Evolutionary conservation across 2,329 filamentous ascomycete species (phyloP).

Genomic region (Penicillium brevicompactum): DNA sequence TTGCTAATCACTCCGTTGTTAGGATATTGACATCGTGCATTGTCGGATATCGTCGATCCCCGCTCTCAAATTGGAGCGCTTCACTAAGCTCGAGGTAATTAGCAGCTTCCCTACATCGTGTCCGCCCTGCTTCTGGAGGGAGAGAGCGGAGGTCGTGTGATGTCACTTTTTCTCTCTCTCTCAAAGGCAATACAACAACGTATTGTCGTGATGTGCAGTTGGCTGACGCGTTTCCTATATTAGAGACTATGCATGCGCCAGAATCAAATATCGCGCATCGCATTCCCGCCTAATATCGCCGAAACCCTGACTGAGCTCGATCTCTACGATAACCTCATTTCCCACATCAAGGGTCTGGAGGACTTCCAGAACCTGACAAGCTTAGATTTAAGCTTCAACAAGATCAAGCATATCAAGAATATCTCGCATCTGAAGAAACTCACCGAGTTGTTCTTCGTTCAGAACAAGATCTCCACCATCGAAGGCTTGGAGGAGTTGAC

Average conservation of each 20-base stretch:
- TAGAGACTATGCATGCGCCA: slow-evolving; percentile 84
- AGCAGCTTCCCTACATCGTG: background rate
- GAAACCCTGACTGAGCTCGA: slow-evolving; percentile 79
- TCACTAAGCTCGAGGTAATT: slow-evolving; percentile 67
- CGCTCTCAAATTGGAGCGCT: slow-evolving; percentile 79
- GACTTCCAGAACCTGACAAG: slow-evolving; percentile 72
- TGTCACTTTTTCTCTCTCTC: background rate
- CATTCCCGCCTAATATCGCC: slow-evolving; percentile 69
- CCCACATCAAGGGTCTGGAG: slow-evolving; percentile 82
- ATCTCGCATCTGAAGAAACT: slow-evolving; percentile 75
- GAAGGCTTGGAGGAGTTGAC: slow-evolving; percentile 77
- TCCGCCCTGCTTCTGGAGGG: background rate
- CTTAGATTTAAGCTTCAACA: slow-evolving; percentile 96
- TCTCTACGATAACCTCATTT: slow-evolving; percentile 93
- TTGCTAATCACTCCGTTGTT: slow-evolving; percentile 16
- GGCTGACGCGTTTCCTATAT: background rate
- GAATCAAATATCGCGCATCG: slow-evolving; percentile 81
- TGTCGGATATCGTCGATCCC: slow-evolving; percentile 78
- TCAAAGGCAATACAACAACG: background rate
- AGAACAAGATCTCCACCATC: slow-evolving; percentile 89
- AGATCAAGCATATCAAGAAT: slow-evolving; percentile 97
- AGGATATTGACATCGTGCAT: slow-evolving; percentile 91
- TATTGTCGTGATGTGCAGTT: background rate
- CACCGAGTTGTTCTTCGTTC: slow-evolving; percentile 85
- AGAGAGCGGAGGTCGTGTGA: background rate